Base-by-base conservation (phyloP, 495 filamentous ascomycete species). In the Podospora didyma region DNA sequence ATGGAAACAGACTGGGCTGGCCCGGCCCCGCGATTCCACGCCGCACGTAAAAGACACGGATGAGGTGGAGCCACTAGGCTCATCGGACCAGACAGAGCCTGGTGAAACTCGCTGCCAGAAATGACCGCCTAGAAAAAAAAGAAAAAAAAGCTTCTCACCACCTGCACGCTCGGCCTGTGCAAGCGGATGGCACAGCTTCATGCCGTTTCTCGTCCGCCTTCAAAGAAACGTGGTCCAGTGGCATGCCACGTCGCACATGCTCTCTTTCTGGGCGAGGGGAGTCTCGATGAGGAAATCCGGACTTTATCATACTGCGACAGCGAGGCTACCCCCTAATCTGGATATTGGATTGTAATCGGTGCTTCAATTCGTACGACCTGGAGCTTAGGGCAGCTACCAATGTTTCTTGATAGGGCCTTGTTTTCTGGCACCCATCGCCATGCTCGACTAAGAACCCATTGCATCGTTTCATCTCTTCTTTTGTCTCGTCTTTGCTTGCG, bases 51-150 rank as follows among this genome's bases (percentile, higher is more conserved):
- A 48, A 11, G 47, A 41, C 12, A 23, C 42, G 37, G 52, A 31
- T 46, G 44, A 20, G n/a, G 64, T 63, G 64, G 64, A 51, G 56
- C 26, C 49, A 31, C 59, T 47, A 53, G 56, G 59, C 39, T 48
- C 47, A 28, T 56, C 51, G 52, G 56, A 39, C 58, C 46, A 53
- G 34, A 37, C 34, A 37, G 49, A 53, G 47, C 45, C 31, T 39
- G 28, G 24, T 21, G 19, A 17, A 39, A 42, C 42, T 47, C 45
- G 28, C 35, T 22, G 12, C 24, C 26, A 19, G 22, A 54, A 34
- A 31, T 19, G 24, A 20, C 11, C 19, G 23, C 19, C 41, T 31
- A 10, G 31, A 42, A 17, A 17, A 37, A 37, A 37, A 37, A 7
- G 34, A 37, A 37, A 17, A 42, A 42, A 54, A 54, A 23, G 14